Evolutionary conservation across 208 protist genomes (phyloP).

Genomic region (Crithidia acanthocephali): DNA sequence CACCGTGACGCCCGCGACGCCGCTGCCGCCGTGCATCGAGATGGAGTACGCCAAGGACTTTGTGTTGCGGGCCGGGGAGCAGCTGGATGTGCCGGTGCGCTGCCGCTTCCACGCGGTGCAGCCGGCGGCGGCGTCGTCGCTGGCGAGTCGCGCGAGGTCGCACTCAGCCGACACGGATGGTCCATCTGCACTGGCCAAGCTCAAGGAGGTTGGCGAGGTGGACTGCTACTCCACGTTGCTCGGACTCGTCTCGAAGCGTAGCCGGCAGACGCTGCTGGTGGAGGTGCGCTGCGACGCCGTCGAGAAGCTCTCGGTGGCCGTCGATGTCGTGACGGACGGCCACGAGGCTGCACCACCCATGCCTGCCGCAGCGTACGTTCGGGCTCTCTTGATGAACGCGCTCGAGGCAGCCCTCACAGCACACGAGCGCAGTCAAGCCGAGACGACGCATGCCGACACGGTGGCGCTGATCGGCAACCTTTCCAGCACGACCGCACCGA

Average conservation of each 20-base stretch:
- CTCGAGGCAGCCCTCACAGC: slow-evolving; percentile 19
- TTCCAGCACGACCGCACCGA: background rate
- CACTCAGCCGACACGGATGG: background rate
- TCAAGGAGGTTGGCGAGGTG: background rate
- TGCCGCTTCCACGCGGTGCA: slow-evolving; percentile 46
- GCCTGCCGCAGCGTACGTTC: slow-evolving; percentile 37
- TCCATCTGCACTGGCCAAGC: background rate
- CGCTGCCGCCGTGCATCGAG: slow-evolving; percentile 58
- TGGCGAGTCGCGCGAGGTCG: background rate
- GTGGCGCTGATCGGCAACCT: background rate
- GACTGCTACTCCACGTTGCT: slow-evolving; percentile 55
- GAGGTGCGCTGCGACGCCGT: slow-evolving; percentile 71
- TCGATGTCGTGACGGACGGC: slow-evolving; percentile 47
- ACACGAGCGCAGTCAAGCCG: background rate
- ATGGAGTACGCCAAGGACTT: slow-evolving; percentile 46
- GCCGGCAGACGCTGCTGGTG: slow-evolving; percentile 60
- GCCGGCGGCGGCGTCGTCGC: background rate
- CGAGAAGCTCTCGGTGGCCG: slow-evolving; percentile 59
- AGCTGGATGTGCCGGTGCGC: slow-evolving; percentile 61
- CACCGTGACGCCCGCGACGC: slow-evolving; percentile 46
- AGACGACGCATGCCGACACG: slow-evolving; percentile 5
- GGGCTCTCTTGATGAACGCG: slow-evolving; percentile 42
- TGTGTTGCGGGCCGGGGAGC: slow-evolving; percentile 61
- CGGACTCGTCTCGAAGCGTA: slow-evolving; percentile 62
- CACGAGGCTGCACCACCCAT: slow-evolving; percentile 1